A percentile compares a stretch with the other conserved stretches of the same genome.
Evolutionary conservation across 805 yeast genomes (phyloP).

Genomic region (Ogataea ramenticola): DNA sequence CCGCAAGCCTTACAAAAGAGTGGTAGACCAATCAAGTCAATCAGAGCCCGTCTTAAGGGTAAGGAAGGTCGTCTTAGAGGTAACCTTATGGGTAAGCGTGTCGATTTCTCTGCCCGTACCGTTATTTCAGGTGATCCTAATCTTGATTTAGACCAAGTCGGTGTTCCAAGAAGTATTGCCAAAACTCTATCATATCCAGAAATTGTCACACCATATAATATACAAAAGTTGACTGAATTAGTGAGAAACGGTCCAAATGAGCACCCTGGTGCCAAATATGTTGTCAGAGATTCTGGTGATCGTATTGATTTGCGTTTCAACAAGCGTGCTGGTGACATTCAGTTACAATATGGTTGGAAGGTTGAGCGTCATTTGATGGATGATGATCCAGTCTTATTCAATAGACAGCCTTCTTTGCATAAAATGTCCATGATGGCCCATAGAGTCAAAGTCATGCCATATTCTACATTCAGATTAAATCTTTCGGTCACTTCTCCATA

Average conservation of each 20-base stretch:
- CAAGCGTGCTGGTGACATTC: slow-evolving; percentile 97
- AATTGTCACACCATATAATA: slow-evolving; percentile 94
- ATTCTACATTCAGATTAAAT: slow-evolving; percentile 93
- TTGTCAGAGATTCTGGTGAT: slow-evolving; percentile 97
- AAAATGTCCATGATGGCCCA: slow-evolving; percentile 99
- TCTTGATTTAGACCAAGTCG: slow-evolving; percentile 94
- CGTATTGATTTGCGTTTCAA: slow-evolving; percentile 96
- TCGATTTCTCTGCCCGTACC: slow-evolving; percentile 97
- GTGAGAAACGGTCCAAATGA: slow-evolving; percentile 98
- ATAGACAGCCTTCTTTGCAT: slow-evolving; percentile 98
- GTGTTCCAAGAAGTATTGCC: slow-evolving; percentile 96
- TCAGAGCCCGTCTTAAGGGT: slow-evolving; percentile 99
- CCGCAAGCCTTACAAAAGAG: slow-evolving; percentile 98
- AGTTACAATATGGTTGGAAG: slow-evolving; percentile 97
- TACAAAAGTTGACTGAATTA: slow-evolving; percentile 83
- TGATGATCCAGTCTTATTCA: slow-evolving; percentile 94
- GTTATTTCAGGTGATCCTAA: slow-evolving; percentile 99
- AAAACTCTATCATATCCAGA: slow-evolving; percentile 95
- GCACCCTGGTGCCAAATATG: slow-evolving; percentile 99
- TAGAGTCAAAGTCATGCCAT: slow-evolving; percentile 97
- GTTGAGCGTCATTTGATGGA: slow-evolving; percentile 98
- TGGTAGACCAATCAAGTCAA: slow-evolving; percentile 97
- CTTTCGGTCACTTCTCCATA: slow-evolving; percentile 98
- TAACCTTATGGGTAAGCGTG: slow-evolving; percentile 99
- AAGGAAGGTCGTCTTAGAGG: slow-evolving; percentile 99